Evolutionary conservation across 306 rosid species (phyloP).

Genomic region (Carpinus viminea): DNA sequence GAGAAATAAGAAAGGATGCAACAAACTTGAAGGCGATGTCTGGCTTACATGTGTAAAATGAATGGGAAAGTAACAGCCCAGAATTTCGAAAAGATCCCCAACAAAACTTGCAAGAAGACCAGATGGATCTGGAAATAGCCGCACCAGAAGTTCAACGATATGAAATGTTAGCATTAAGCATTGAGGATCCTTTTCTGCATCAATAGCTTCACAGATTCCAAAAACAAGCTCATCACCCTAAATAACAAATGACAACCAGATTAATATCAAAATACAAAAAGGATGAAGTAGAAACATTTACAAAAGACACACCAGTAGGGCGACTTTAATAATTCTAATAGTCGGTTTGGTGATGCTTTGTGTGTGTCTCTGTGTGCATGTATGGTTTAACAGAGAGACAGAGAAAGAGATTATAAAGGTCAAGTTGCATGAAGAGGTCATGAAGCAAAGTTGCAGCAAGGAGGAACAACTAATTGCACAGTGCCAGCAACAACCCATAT

Average conservation of each 20-base stretch:
- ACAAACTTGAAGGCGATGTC: constrained; percentile 4
- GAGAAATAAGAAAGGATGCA: constrained; percentile 6
- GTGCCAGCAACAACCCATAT: neutral
- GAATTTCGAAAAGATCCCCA: constrained; percentile 67
- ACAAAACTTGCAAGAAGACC: constrained; percentile 67
- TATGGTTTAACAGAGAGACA: neutral
- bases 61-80: constrained; percentile 89
- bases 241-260: constrained; percentile 35
- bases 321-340: neutral
- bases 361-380: neutral
- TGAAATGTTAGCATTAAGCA: constrained; percentile 76
- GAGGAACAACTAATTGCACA: neutral
- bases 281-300: neutral
- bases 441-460: neutral
- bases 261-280: constrained; percentile 13
- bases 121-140: constrained; percentile 68
- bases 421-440: neutral
- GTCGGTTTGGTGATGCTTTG: neutral
- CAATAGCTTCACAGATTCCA: constrained; percentile 85
- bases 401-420: neutral
- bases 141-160: constrained; percentile 59
- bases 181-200: constrained; percentile 89
- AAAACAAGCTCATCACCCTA: constrained; percentile 75
- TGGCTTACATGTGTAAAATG: constrained; percentile 95
- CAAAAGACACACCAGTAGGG: neutral